These are phyloP conservation scores for Mariannaea sp. DNA, from an alignment of 2,329 filamentous ascomycete genomes.

Conservation along the genomic window DNA sequence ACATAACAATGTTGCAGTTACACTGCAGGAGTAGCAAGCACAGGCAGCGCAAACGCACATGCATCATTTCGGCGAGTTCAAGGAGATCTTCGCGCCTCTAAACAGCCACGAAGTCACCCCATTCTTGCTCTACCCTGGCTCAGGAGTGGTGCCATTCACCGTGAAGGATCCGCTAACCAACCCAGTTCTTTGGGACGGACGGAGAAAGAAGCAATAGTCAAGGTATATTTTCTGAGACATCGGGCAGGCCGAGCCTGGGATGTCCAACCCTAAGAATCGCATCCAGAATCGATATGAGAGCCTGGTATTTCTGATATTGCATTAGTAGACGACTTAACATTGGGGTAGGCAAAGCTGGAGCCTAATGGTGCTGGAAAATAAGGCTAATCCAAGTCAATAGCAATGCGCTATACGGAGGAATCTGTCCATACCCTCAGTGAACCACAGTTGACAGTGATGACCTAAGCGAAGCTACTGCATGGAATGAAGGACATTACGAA, in stretches of 20 bases:
- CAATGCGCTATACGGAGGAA: too few species aligned
- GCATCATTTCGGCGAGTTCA: conserved; percentile 25
- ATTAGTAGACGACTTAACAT: too few species aligned
- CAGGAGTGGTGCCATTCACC: conserved; percentile 17
- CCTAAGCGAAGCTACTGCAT: too few species aligned
- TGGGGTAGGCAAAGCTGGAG: too few species aligned
- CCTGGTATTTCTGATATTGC: too few species aligned
- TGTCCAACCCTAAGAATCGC: conserved; percentile 10
- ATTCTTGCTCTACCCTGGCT: conserved; percentile 14
- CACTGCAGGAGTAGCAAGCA: conserved; percentile 19
- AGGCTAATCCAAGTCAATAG: too few species aligned
- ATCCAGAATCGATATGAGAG: conserved; percentile 16
- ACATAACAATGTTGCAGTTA: conserved; percentile 4
- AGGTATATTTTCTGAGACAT: background rate
- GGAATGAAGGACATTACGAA: too few species aligned
- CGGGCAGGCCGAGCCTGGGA: conserved; percentile 21
- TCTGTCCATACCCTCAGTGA: too few species aligned
- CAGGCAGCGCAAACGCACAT: conserved; percentile 28
- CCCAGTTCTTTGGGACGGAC: conserved; percentile 5
- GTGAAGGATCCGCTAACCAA: conserved; percentile 20
- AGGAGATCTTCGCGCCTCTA: conserved; percentile 12
- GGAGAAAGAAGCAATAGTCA: background rate
- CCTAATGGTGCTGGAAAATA: too few species aligned
- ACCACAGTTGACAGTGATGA: too few species aligned
- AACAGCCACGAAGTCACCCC: conserved; percentile 23